Base-by-base conservation (phyloP, 2,329 filamentous ascomycete species). In the Fusarium nodosum region DNA sequence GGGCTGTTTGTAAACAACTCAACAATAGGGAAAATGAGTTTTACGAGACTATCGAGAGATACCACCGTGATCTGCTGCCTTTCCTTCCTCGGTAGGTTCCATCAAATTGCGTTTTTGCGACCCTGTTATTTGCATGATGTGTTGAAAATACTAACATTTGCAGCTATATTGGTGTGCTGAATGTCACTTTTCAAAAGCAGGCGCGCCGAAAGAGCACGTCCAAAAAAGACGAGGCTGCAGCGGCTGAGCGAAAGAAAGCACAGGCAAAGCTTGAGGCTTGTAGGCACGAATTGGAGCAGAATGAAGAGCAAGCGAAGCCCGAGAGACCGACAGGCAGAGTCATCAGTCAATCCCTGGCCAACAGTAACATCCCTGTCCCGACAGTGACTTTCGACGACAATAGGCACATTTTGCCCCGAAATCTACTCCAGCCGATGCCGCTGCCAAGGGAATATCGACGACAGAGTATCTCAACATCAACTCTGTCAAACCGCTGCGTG, bases 11-110 rank as follows among this genome's bases (percentile, higher is more conserved):
- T 85, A 99, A 99, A 81, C 94, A 97, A 81, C 87, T 99, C 76
- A 99, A 97, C 79, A 99, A 97, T 78, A 88, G 95, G 75, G 96
- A 99, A 78, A 99, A 99, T 80, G 93, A 97, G 81, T 99, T 99
- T 78, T 99, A 99, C 79, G 96, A 99, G 81, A 96, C 91, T 56
- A 93, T 98, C 74, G 96, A 99, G 82, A 90, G 89, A 75, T 89
- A 93, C 72, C 95, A 99, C 79, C 93, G 94, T 69, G 92, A 97
- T 77, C 86, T 99, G 75, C 83, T 99, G 63, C 89, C 92, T 42
- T 99, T 98, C 77, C 85, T 99, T 69, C 96, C 96, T 69, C 93
- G 94, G 90, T 92, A 83, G 68, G 83, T 77, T 50, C 56, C 48
- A 39, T 57, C 62, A 34, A 48, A 53, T 30, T 56, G 46, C 51